Base-by-base conservation (phyloP, 1,284 basidiomycete species). In the Baeospora myosura region DNA sequence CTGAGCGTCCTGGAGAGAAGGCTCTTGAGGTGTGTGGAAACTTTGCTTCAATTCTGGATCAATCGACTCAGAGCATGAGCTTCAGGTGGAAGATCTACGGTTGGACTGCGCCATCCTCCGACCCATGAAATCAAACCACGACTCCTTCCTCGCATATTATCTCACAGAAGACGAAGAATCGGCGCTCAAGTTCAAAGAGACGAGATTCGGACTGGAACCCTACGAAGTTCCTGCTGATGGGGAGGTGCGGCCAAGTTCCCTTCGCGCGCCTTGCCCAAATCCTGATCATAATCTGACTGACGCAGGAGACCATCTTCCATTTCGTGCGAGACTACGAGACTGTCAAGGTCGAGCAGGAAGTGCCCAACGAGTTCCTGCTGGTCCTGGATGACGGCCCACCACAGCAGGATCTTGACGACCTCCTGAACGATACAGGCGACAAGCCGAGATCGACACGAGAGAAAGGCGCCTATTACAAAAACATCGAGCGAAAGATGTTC, bases 71-170 rank as follows among this genome's bases (percentile, higher is more conserved):
- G 50, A 11, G 36, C 17, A 38, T 33, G 2, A n/a, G 33, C 29
- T 46, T 23, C 46, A 88, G 81, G 69, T 77, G 38, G 75, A 85
- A 34, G 78, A 89, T 58, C 77, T 86, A 23, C 75, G 90, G 7
- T 56, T 93, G 43, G 83, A 90, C 50, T 87, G 86, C 54, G 89
- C 89, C 8, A 79, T 95, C 46, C 67, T 95, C 40, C 78, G 90
- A 26, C 89, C 92, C 0, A 84, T 90, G 74, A 80, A 85, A 56
- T 81, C 86, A 1, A 84, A 88, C 40, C 86, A 88, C 20, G 87
- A 92, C 55, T 84, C 88, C 42, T 87, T 91, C 69, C 65, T 95
- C 44, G 81, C 88, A n/a, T 94, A 88, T 60, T 94, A 91, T 54
- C 72, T 94, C 10, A 87, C 89, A 0, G 71, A 76, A 52, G 82